phyloP scores from a whole-genome alignment of 768 basidiomycete species.

The Amanita polypyramis region DNA sequence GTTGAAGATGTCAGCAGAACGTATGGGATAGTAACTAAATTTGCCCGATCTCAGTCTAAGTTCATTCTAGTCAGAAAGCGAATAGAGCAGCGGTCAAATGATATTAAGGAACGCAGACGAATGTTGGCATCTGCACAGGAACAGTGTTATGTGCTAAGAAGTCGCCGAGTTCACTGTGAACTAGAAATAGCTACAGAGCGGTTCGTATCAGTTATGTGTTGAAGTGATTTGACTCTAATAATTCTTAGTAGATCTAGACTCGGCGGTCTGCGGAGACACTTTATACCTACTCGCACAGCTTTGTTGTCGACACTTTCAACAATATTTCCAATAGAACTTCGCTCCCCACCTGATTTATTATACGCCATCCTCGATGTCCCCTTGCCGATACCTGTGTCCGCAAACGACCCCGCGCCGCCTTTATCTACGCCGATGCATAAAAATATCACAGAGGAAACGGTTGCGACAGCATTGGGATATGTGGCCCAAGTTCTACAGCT shows the following conservation, averaged over 20 bases:
- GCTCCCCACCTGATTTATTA: constrained; percentile 75
- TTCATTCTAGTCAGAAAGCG: constrained; percentile 26
- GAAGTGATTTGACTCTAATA: not conserved
- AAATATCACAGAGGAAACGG: constrained; percentile 72
- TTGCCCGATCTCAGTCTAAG: not conserved
- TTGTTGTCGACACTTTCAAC: constrained; percentile 61
- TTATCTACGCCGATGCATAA: constrained; percentile 52
- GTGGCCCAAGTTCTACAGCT: constrained; percentile 81
- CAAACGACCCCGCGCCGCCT: constrained; percentile 79
- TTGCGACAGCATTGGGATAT: constrained; percentile 87
- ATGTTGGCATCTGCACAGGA: constrained; percentile 32
- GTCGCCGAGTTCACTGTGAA: constrained; percentile 16
- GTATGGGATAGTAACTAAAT: not conserved
- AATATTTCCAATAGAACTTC: constrained; percentile 86
- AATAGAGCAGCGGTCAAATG: constrained; percentile 32
- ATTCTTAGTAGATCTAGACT: constrained; percentile 35
- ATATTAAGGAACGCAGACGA: constrained; percentile 35
- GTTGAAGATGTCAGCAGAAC: not conserved
- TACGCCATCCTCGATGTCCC: constrained; percentile 82
- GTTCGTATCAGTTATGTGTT: constrained; percentile 17
- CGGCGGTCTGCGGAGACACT: constrained; percentile 32
- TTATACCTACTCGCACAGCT: constrained; percentile 46
- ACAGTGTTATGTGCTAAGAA: constrained; percentile 20
- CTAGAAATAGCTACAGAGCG: constrained; percentile 27
- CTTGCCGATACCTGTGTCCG: constrained; percentile 74